Evolutionary conservation across 2,329 filamentous ascomycete species (phyloP), one percentile per base, ranked within the genome.

Genomic region (Colletotrichum melonis): DNA sequence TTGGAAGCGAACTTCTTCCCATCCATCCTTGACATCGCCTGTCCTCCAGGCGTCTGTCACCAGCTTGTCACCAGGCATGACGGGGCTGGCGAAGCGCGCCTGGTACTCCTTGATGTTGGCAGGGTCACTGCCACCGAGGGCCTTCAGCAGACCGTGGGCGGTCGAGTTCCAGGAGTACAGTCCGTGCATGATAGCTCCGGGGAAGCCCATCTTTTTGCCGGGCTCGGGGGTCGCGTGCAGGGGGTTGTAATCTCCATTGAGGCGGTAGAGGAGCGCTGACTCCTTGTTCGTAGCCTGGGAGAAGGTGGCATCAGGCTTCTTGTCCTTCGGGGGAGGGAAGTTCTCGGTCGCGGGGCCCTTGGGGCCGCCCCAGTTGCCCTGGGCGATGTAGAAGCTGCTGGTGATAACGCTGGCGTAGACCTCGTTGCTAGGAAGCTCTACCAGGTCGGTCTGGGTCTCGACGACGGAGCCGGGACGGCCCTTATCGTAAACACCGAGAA

Each of bases 171-270:
- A 98, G 77, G 91, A 94, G 85, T 92, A 97, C 58, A 98, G 87
- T 24, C 95, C 95, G 84, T 98, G 95, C 81, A 97, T 93, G 82
- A 98, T 98, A 77, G 91, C 87, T 42, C 95, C 95, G 32, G 94
- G 94, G 77, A 97, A 98, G 73, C 95, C 95, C 94, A 98, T 97
- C 85, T 95, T 93, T 83, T 90, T 85, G 74, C 95, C 95, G 0
- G 95, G 94, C 84, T 95, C 94, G 14, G 95, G 95, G 22, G 93
- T 94, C 7, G 94, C 95, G 81, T 98, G 95, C 46, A 98, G 91
- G 32, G 95, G 95, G 86, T 98, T 98, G 85, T 98, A 98, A 85
- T 98, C 95, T 76, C 95, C 95, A 78, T 97, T 98, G 63, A 98
- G 89, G 75, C 94, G 90, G 83, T 97, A 97, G 68, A 97, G 86